Base-by-base conservation (phyloP, 129 eudicot genomes). In the Saussurea involucrata region DNA sequence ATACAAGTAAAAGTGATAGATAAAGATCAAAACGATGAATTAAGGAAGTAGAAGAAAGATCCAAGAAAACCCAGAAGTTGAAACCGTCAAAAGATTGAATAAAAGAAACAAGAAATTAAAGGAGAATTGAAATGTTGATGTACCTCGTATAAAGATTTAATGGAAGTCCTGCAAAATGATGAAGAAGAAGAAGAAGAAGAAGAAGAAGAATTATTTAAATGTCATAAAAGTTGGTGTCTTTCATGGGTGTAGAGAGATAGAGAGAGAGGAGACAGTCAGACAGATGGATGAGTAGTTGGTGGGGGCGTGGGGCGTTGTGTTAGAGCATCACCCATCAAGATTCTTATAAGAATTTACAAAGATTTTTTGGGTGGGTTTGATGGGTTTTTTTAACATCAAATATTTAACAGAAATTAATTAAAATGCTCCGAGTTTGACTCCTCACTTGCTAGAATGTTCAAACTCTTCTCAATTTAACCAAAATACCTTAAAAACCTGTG, bases 241-340 rank as follows among this genome's bases (percentile, higher is more conserved):
- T 49, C 20, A 13, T 49, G 42, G 40, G 17, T 66, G 7, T 33
- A 34, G 65, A 60, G 27, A 60, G 65, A 60, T 4, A 22, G 53
- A 66, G 44, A 21, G 22, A n/a, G 71, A 11, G 17, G 24, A 66
- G 58, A 49, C 58, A 49, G 58, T n/a, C n/a, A 27, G 29, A 27
- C 29, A 27, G 29, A 42, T 65, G 80, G 80, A 34, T 5, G 63
- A 28, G 63, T 73, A 28, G 63, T 73, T 57, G 69, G 69, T 68
- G 29, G 29, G 55, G 40, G 22, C 0, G 1, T 8, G 64, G 24
- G 24, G 10, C 36, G 7, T 4, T 49, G 61, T 53, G 60, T 49
- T 49, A 8, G n/a, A n/a, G n/a, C n/a, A n/a, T n/a, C n/a, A n/a
- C n/a, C n/a, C n/a, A n/a, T n/a, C n/a, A n/a, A n/a, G n/a, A n/a